These are phyloP conservation scores for Phlebopus sp. DNA, from an alignment of 1,284 basidiomycete genomes.

Conservation along the genomic window DNA sequence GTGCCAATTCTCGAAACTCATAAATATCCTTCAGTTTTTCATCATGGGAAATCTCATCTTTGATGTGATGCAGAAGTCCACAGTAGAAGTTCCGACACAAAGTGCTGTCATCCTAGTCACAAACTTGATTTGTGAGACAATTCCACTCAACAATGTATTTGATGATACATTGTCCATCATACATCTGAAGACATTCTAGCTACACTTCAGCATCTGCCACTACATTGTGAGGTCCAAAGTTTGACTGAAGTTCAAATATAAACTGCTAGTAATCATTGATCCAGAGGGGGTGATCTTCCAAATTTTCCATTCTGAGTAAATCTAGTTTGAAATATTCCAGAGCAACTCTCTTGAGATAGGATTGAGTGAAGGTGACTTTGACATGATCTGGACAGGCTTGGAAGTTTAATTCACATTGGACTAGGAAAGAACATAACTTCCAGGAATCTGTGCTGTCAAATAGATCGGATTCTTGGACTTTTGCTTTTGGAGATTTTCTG, in stretches of 20 bases:
- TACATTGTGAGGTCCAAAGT: too few species aligned
- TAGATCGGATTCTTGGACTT: neutral
- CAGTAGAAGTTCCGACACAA: slow-evolving; percentile 3
- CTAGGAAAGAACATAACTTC: too few species aligned
- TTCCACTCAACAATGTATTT: too few species aligned
- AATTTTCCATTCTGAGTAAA: neutral
- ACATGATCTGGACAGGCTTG: neutral
- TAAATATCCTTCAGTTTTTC: too few species aligned
- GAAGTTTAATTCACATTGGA: neutral
- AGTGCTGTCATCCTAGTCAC: too few species aligned
- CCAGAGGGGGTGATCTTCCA: slow-evolving; percentile 1
- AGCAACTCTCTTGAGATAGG: neutral
- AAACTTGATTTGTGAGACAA: too few species aligned
- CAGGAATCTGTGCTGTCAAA: neutral
- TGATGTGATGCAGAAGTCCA: slow-evolving; percentile 7
- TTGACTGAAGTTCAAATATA: too few species aligned
- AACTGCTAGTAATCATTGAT: neutral
- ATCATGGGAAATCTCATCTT: neutral
- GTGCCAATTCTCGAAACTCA: too few species aligned
- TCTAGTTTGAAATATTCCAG: neutral
- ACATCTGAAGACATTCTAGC: too few species aligned
- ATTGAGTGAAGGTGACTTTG: slow-evolving; percentile 1
- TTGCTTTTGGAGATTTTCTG: neutral
- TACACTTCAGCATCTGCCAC: too few species aligned
- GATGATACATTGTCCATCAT: too few species aligned